phyloP scores from a whole-genome alignment of 2,329 filamentous ascomycete species.

The Emmonsiellopsis sp. region DNA sequence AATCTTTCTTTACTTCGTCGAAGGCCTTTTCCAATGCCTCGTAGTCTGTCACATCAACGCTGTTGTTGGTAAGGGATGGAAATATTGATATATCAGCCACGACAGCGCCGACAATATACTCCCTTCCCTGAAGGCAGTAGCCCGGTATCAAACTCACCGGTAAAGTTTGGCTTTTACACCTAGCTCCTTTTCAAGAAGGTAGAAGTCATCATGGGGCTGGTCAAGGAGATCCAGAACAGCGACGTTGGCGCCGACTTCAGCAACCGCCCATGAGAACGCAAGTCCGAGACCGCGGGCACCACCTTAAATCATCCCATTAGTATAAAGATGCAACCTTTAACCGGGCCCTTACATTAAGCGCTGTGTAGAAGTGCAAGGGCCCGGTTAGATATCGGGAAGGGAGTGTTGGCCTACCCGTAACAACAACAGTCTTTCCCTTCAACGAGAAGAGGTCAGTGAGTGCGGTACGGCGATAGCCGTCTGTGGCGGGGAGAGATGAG shows the following conservation, averaged over 20 bases:
- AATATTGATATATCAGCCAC: too few relatives aligned
- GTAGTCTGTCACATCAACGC: constrained; percentile 1
- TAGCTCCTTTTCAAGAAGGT: not conserved
- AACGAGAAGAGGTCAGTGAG: not conserved
- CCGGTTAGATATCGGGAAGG: not conserved
- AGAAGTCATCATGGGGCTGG: constrained; percentile 1
- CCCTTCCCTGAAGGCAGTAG: not conserved
- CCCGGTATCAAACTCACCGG: not conserved
- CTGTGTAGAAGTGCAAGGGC: too few relatives aligned
- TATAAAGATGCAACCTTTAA: not conserved
- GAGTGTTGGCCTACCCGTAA: not conserved
- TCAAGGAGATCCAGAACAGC: constrained; percentile 1
- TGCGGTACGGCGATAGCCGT: not conserved
- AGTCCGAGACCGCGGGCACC: constrained; percentile 1
- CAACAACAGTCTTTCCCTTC: not conserved
- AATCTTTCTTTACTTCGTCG: not conserved
- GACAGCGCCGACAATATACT: not conserved
- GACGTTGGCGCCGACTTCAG: constrained; percentile 1
- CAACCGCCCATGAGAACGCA: not conserved
- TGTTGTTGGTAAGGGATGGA: not conserved
- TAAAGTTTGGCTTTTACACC: not conserved
- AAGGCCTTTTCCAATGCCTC: not conserved
- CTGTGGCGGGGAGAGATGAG: not conserved
- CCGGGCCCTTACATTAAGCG: too few relatives aligned
- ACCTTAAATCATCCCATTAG: not conserved